Evolutionary conservation across 2,329 filamentous ascomycete genomes (phyloP), one percentile per base, ranked within the genome.

Genomic region (Trichophyton equinum): DNA sequence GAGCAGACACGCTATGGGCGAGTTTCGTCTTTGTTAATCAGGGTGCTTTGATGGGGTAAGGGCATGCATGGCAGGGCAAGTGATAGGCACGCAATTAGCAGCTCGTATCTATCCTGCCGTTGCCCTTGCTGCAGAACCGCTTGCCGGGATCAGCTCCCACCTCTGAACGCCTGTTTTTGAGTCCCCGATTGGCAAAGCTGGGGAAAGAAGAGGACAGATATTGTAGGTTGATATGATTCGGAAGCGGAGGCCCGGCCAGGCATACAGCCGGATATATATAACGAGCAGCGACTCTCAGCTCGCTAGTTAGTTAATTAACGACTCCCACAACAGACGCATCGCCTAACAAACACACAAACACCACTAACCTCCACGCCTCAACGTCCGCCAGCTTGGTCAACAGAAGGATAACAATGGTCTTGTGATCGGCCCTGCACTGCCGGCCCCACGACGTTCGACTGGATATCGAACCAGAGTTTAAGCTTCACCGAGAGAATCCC

Each of bases 401-500:
- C 11, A 40, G 49, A 42, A 30, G 18, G 33, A 53, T 25, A 47
- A 42, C 30, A 40, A 30, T 46, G 15, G 59, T 40, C 36, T 57
- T 33, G 33, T 61, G 42, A 55, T 53, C 59, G 46, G 40, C 46
- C 25, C 20, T 53, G 46, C 40, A 44, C 18, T 30, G 20, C 47
- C 33, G 22, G 27, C 47, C 27, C 25, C 42, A 51, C 44, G 42
- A 51, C 30, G 58, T 30, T 59, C n/a, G 33, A 38, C 33, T 38
- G 33, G 33, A 38, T 38, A 38, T 47, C 33, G 30, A 59, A 51
- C 51, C 22, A 38, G 25, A 55, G n/a, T 44, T 44, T 55, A 55
- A 55, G 51, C 51, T 38, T 47, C 60, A 57, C 60, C 63, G 57
- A 58, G 59, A 33, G 13, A 38, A 40, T 65, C 65, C 67, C 67